These are phyloP conservation scores for Brassica juncea DNA, from an alignment of 345 rosid genomes.

Conservation along the genomic window DNA sequence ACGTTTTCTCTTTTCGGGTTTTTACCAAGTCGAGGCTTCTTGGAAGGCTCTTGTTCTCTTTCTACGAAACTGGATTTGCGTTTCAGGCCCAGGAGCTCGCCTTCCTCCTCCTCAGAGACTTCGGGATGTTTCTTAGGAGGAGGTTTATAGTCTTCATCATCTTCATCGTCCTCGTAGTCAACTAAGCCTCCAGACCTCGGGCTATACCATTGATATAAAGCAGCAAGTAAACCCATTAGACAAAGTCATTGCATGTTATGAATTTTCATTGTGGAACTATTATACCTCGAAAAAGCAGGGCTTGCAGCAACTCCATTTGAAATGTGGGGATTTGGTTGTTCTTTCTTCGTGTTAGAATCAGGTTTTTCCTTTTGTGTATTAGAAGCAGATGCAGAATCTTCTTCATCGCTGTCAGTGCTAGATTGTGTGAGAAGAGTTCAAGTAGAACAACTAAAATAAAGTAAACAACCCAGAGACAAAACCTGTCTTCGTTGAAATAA, in stretches of 20 bases:
- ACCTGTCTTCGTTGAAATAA: slow-evolving; percentile 95
- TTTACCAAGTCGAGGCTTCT: slow-evolving; percentile 65
- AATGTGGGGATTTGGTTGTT: slow-evolving; percentile 50
- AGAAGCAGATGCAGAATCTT: slow-evolving; percentile 43
- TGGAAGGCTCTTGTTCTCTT: slow-evolving; percentile 59
- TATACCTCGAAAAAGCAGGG: slow-evolving; percentile 62
- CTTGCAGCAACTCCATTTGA: slow-evolving; percentile 77
- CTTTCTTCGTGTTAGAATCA: slow-evolving; percentile 52
- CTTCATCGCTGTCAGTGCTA: background rate
- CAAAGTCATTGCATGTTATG: slow-evolving; percentile 6
- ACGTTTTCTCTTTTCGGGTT: slow-evolving; percentile 60
- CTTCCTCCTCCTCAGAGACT: slow-evolving; percentile 66
- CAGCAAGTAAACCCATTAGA: slow-evolving; percentile 12
- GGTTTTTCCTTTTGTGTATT: slow-evolving; percentile 51
- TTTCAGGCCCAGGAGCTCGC: slow-evolving; percentile 63
- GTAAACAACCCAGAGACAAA: background rate
- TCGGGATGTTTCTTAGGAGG: slow-evolving; percentile 77
- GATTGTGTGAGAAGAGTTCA: background rate
- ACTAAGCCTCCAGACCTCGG: slow-evolving; percentile 84
- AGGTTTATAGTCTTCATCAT: slow-evolving; percentile 83
- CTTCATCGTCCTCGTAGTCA: slow-evolving; percentile 97
- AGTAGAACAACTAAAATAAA: background rate
- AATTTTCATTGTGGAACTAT: slow-evolving; percentile 4
- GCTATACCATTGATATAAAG: slow-evolving; percentile 30
- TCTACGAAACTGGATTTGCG: slow-evolving; percentile 63